Base-by-base conservation (phyloP, 2,329 filamentous ascomycete species). In the Pseudogymnoascus sp. region DNA sequence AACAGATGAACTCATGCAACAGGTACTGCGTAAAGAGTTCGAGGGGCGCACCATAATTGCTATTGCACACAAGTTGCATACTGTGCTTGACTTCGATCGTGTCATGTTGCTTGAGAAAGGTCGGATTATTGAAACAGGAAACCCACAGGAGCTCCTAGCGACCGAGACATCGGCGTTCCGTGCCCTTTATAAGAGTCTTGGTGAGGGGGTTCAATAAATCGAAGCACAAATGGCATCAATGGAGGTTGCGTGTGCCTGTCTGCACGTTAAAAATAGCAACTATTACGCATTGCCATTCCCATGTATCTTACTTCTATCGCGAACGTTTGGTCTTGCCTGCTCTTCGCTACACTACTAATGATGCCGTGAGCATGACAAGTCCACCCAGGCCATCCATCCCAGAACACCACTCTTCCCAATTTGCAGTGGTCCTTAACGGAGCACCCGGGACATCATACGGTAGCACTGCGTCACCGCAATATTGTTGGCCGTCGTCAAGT, bases 51-150 rank as follows among this genome's bases (percentile, higher is more conserved):
- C 85, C 8, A 78, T 88, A 9, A 68, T 77, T 44, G 71, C 71
- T 0, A 71, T 77, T 4, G 73, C 74, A 25, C 75, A 77, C 66
- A 64, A 71, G 5, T 64, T 77, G 31, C 68, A 74, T 7, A 81
- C 78, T 0, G 79, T 82, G 48, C 71, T 79, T 51, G 79, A 80
- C 64, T 82, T 79, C 70, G 80, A 83, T 68, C 75, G 73, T 48
- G 75, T 83, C 33, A 73, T 77, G 1, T 77, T 83, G 5, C 75
- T 83, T 69, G 76, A 80, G 65, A 61, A 72, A 55, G 75, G 76
- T n/a, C 77, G 84, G 65, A 86, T 96, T 21, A 81, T 92, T 9
- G 92, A 97, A 76, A 97, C 84, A 70, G 93, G 86, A n/a, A 25
- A 51, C 27, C 44, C 44, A 6, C 44, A 51, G 27, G 27, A 51